Conservation (phyloP, 2,329 filamentous ascomycete species). For the Fusarium bulbicola region DNA sequence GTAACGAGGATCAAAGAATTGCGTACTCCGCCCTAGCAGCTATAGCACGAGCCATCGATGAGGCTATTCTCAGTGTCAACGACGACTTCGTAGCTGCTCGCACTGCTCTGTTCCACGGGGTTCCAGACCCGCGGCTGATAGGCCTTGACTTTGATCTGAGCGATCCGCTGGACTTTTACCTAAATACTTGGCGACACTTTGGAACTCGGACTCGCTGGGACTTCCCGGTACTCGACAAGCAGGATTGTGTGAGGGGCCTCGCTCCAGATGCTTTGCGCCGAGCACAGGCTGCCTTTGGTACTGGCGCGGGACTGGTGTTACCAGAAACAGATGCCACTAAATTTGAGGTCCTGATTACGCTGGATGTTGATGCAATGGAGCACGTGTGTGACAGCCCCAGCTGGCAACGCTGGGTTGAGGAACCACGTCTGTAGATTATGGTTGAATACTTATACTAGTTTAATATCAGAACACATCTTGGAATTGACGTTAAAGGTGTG, state of each 20-base stretch:
- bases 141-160: not conserved
- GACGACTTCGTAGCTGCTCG: not conserved
- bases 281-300: not conserved
- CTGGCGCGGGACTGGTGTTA: fast-evolving
- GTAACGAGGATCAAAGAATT: not conserved
- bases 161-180: not conserved
- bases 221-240: not conserved
- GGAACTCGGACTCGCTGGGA: not conserved
- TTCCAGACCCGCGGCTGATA: fast-evolving
- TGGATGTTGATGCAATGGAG: not conserved
- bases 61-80: not conserved
- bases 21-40: fast-evolving
- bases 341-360: not conserved
- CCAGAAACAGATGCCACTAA: no score
- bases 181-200: not conserved
- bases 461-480: no score
- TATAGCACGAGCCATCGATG: fast-evolving
- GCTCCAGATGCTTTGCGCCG: not conserved
- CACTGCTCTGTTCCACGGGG: fast-evolving
- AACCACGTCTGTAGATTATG: fast-evolving
- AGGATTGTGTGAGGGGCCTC: fast-evolving
- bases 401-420: not conserved
- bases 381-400: fast-evolving
- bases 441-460: not conserved
- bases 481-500: no score